Conservation (phyloP, 768 basidiomycete species). For the Thelephora ganbajun region DNA sequence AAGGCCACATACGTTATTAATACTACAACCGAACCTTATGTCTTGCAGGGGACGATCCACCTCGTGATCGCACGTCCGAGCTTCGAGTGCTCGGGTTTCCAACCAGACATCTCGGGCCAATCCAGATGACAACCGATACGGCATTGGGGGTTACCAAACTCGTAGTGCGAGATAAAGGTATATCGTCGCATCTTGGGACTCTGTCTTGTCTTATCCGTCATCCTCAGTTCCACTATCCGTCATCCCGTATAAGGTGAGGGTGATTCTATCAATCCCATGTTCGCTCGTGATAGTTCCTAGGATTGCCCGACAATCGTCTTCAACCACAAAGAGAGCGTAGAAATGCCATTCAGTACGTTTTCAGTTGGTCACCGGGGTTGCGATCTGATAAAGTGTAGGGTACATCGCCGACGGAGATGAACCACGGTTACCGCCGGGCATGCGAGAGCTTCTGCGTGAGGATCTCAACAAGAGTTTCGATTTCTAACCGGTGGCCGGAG, state of each 20-base stretch:
- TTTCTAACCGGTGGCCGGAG: conserved; percentile 27
- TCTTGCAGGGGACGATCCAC: conserved; percentile 79
- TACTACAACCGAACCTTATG: background rate
- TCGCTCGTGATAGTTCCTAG: conserved; percentile 21
- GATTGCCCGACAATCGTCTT: conserved; percentile 86
- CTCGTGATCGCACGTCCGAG: conserved; percentile 83
- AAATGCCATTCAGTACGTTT: conserved; percentile 75
- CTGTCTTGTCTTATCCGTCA: background rate
- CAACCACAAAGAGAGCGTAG: conserved; percentile 78
- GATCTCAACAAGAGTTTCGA: conserved; percentile 85
- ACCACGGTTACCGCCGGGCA: conserved; percentile 77
- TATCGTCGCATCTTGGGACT: conserved; percentile 6
- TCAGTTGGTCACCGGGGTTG: background rate
- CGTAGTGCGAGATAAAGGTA: conserved; percentile 61
- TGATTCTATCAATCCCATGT: background rate
- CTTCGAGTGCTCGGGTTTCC: conserved; percentile 82
- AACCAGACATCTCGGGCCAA: conserved; percentile 65
- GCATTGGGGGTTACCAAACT: conserved; percentile 84
- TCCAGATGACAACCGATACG: conserved; percentile 99
- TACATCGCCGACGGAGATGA: conserved; percentile 37
- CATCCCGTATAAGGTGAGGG: conserved; percentile 58
- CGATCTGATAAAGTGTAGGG: conserved; percentile 15
- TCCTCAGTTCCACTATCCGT: conserved; percentile 44
- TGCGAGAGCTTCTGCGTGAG: conserved; percentile 73
- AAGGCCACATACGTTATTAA: background rate